Evolutionary conservation across 768 basidiomycete species (phyloP), one percentile per base, ranked within the genome.

Genomic region (Leccinum broughii): DNA sequence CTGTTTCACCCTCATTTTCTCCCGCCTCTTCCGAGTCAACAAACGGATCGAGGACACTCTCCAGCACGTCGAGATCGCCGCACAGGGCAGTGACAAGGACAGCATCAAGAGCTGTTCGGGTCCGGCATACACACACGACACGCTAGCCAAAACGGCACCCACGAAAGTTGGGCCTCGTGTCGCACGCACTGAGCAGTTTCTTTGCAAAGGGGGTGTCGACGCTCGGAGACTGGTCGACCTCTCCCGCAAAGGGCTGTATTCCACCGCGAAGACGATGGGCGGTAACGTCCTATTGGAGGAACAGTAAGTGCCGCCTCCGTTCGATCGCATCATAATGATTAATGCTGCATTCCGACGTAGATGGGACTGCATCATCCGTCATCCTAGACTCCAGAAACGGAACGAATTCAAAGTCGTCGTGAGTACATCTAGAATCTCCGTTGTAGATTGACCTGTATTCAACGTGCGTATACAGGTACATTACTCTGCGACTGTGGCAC

Each of bases 231-330:
- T 77, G 13, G 70, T 77, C n/a, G 53, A 69, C 51, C 54, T 77
- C 37, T 68, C 77, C 28, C 73, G 76, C 49, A 71, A 70, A 57
- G 66, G 68, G 13, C 56, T 77, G 5, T 75, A 73, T 58, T 70
- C 69, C 49, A 34, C 66, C n/a, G 76, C 75, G 17, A 70, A 65
- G 55, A 63, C 61, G 41, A 72, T 76, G 68, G 76, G 76, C 4
- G 77, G 75, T 7, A 78, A 77, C 54, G 71, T 75, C 37, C 65
- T 77, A 6, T 62, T 77, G 26, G 76, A 77, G 52, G 76, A 77
- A 52, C 67, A 72, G 76, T 78, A 39, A 60, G 74, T 61, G 55
- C 48, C 54, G 14, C 60, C 61, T 62, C 61, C 56, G 22, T 56
- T 59, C 56, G 64, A 63, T 66, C 58, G 54, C 52, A 53, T 58